These are phyloP conservation scores for Clitocybe nebularis DNA, from an alignment of 1,284 basidiomycete species.

Conservation along the genomic window DNA sequence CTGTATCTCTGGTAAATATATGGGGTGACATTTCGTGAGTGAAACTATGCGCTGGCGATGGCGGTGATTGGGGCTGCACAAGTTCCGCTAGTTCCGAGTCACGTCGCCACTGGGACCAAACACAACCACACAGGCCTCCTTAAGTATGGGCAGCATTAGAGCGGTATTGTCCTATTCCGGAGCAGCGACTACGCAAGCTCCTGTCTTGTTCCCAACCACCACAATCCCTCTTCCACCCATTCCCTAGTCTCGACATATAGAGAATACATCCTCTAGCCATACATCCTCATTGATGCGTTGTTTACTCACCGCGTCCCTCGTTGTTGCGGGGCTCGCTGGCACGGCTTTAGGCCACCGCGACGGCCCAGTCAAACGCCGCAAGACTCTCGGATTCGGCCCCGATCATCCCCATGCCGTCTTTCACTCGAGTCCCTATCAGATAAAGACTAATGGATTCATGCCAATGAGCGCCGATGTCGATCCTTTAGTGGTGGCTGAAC, in stretches of 20 bases:
- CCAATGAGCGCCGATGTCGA: slow-evolving; percentile 34
- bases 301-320: slow-evolving; percentile 38
- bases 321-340: slow-evolving; percentile 37
- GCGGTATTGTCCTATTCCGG: slow-evolving; percentile 5
- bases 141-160: slow-evolving; percentile 13
- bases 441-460: slow-evolving; percentile 38
- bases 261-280: neutral
- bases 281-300: slow-evolving; percentile 27
- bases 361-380: slow-evolving; percentile 45
- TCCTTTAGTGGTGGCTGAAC: slow-evolving; percentile 56
- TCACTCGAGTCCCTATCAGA: slow-evolving; percentile 45
- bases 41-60: no score
- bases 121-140: slow-evolving; percentile 12
- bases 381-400: slow-evolving; percentile 81
- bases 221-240: slow-evolving; percentile 2
- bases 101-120: slow-evolving; percentile 13
- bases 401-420: slow-evolving; percentile 70
- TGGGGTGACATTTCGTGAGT: no score
- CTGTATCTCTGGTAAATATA: no score
- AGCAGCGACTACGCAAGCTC: slow-evolving; percentile 15
- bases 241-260: neutral
- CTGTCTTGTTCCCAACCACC: slow-evolving; percentile 8
- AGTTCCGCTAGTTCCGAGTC: slow-evolving; percentile 5
- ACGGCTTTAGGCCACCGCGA: slow-evolving; percentile 32
- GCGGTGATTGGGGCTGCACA: slow-evolving; percentile 12